Percentiles rank a stretch among this genome's conserved stretches.
phyloP scores from a whole-genome alignment of 2,329 filamentous ascomycete species.

The Bipolaris bicolor region DNA sequence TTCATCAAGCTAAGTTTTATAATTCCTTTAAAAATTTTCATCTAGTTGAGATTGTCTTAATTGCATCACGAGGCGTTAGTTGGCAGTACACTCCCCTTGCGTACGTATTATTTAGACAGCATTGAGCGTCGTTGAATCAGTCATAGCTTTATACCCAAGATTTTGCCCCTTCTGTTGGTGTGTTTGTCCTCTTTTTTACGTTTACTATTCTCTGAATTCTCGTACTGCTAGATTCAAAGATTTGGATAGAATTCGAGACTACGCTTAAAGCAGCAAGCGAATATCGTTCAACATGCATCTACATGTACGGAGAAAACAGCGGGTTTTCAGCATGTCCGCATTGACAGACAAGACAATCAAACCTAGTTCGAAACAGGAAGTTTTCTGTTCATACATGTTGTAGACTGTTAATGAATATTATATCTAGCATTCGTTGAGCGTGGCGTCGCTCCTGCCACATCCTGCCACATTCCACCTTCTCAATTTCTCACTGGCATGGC shows the following conservation, averaged over 20 bases:
- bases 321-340: background rate
- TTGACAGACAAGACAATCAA: background rate
- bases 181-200: background rate
- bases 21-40: background rate
- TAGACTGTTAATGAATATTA: too few species aligned
- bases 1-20: constrained; percentile 17
- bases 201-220: background rate
- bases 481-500: too few species aligned
- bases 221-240: too few species aligned
- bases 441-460: too few species aligned
- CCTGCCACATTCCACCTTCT: too few species aligned
- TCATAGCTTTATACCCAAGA: constrained; percentile 2
- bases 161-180: background rate
- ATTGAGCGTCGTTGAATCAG: constrained; percentile 1
- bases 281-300: background rate
- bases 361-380: background rate
- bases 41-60: background rate
- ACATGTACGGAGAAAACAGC: background rate
- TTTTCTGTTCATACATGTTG: background rate
- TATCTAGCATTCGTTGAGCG: too few species aligned
- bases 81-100: background rate
- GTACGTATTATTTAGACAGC: background rate
- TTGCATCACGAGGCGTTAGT: constrained; percentile 1
- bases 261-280: background rate
- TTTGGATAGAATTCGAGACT: background rate